Evolutionary conservation across 768 basidiomycete species (phyloP).

Genomic region (Rossbeevera mucosa): DNA sequence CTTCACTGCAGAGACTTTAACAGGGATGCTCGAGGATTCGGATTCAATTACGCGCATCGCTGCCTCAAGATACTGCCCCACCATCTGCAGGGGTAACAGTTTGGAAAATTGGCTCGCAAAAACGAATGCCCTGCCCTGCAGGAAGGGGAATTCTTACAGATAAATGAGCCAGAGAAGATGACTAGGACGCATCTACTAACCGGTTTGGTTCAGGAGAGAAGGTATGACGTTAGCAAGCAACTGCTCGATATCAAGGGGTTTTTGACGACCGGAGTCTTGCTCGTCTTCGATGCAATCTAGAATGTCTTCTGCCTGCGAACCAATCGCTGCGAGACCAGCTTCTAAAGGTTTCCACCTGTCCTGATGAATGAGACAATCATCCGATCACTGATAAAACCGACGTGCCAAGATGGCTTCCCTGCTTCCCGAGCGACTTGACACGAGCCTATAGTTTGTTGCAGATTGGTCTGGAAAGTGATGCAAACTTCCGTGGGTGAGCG

Average conservation of each 20-base stretch:
- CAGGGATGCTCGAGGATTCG: slow-evolving; percentile 64
- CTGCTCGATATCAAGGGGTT: slow-evolving; percentile 72
- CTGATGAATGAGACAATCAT: slow-evolving; percentile 3
- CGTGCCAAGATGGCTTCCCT: slow-evolving; percentile 62
- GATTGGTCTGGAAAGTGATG: slow-evolving; percentile 47
- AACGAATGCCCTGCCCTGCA: slow-evolving; percentile 93
- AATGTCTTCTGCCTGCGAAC: slow-evolving; percentile 73
- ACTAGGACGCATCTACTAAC: slow-evolving; percentile 39
- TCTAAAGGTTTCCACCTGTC: slow-evolving; percentile 91
- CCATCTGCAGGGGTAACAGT: slow-evolving; percentile 64
- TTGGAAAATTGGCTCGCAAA: slow-evolving; percentile 88
- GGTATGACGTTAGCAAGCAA: slow-evolving; percentile 80
- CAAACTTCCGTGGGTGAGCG: slow-evolving; percentile 48
- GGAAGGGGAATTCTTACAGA: slow-evolving; percentile 72
- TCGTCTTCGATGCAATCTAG: slow-evolving; percentile 77
- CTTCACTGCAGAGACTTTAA: slow-evolving; percentile 92
- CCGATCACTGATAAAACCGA: slow-evolving; percentile 1
- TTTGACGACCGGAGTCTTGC: slow-evolving; percentile 53
- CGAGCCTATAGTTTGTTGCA: slow-evolving; percentile 51
- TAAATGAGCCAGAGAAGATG: background rate
- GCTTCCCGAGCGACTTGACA: slow-evolving; percentile 52
- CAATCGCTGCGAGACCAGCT: slow-evolving; percentile 74
- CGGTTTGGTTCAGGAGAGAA: slow-evolving; percentile 61
- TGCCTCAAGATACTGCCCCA: slow-evolving; percentile 83
- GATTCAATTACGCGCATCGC: slow-evolving; percentile 83